Percentiles rank a stretch among this genome's conserved stretches.
Conservation (phyloP, 2,329 filamentous ascomycete genomes). For the Claviceps quebecensis region DNA sequence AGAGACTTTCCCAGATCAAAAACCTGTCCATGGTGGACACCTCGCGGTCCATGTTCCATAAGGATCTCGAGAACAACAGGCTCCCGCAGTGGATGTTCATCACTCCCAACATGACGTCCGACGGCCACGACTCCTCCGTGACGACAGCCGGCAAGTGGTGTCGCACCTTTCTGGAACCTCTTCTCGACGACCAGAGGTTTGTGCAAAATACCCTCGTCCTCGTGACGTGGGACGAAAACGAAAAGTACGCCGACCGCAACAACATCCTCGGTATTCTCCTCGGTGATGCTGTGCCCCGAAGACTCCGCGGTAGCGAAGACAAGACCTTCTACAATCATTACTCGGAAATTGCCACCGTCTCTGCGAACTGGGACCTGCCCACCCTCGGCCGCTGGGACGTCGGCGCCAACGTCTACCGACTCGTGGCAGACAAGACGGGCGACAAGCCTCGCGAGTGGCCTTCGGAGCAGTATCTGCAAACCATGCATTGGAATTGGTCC, state of each 20-base stretch:
- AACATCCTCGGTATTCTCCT: constrained; percentile 56
- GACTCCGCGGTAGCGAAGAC: constrained; percentile 56
- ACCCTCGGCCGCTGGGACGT: constrained; percentile 61
- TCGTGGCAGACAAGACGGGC: constrained; percentile 47
- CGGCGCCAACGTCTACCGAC: constrained; percentile 53
- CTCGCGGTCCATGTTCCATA: constrained; percentile 43
- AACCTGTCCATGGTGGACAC: constrained; percentile 38
- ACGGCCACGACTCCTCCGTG: constrained; percentile 62
- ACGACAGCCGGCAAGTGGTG: constrained; percentile 56
- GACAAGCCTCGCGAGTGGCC: constrained; percentile 32
- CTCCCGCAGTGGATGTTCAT: constrained; percentile 63
- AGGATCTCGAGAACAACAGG: constrained; percentile 46
- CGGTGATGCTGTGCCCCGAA: constrained; percentile 54
- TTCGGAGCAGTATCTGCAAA: constrained; percentile 19
- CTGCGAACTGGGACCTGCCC: constrained; percentile 55
- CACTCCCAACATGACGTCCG: constrained; percentile 61
- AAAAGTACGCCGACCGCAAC: constrained; percentile 54
- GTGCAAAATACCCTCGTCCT: constrained; percentile 63
- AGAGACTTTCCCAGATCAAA: constrained; percentile 56
- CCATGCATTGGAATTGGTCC: constrained; percentile 37
- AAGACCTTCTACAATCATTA: constrained; percentile 60
- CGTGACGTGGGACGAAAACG: constrained; percentile 68
- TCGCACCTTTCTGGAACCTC: constrained; percentile 52
- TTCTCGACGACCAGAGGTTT: constrained; percentile 56
- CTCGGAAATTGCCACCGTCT: constrained; percentile 50